A percentile compares a stretch with the other conserved stretches of the same genome.
Conservation (phyloP, 495 filamentous ascomycete species). For the Lentithecium fluviatile region DNA sequence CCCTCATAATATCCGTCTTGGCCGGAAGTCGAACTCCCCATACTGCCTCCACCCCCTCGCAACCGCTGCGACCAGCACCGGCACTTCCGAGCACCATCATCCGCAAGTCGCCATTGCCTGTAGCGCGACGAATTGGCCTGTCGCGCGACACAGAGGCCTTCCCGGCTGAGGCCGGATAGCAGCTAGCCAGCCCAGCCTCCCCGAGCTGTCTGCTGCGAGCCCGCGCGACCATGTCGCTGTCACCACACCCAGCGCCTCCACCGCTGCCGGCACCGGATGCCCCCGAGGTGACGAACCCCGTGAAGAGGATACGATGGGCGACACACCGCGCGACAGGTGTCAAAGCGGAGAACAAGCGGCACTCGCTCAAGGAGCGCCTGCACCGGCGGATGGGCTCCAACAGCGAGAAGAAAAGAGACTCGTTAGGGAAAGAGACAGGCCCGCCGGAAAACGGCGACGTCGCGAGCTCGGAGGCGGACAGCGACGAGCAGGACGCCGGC, state of each 20-base stretch:
- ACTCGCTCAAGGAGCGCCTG: constrained; percentile 77
- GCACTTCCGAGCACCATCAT: neutral
- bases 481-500: constrained; percentile 42
- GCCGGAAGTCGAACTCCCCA: constrained; percentile 18
- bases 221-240: constrained; percentile 25
- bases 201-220: constrained; percentile 7
- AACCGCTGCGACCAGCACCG: constrained; percentile 1
- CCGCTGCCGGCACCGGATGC: constrained; percentile 35
- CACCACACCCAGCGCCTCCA: constrained; percentile 12
- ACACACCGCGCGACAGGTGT: constrained; percentile 75
- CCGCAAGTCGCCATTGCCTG: constrained; percentile 5
- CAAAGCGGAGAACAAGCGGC: constrained; percentile 74
- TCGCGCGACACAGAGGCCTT: constrained; percentile 28
- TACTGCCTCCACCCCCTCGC: constrained; percentile 18
- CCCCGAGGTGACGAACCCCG: constrained; percentile 49
- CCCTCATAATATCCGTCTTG: constrained; percentile 19
- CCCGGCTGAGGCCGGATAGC: constrained; percentile 33
- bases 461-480: constrained; percentile 44
- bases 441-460: constrained; percentile 46
- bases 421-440: constrained; percentile 48
- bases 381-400: constrained; percentile 60
- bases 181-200: constrained; percentile 12
- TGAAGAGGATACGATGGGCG: constrained; percentile 86
- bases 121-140: constrained; percentile 26
- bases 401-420: constrained; percentile 73